Evolutionary conservation across 148 eudicot species (phyloP).

Genomic region (Fagopyrum homotropicum): DNA sequence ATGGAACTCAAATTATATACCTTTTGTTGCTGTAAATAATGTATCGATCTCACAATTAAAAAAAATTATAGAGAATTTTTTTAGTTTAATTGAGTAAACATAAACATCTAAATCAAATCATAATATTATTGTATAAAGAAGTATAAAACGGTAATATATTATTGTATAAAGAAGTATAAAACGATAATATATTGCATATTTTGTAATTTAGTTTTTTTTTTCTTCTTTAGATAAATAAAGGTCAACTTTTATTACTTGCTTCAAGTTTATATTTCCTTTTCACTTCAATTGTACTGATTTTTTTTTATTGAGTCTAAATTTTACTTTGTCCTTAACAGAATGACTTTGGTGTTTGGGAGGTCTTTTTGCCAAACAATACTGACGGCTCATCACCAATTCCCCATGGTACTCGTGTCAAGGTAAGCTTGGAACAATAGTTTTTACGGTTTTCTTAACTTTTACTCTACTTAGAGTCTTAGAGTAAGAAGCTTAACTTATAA

Average conservation of each 20-base stretch:
- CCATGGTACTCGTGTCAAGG: constrained; percentile 98
- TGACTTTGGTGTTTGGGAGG: constrained; percentile 97
- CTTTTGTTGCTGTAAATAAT: no score
- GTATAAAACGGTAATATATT: no score
- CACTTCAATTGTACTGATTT: not conserved
- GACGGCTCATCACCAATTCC: constrained; percentile 96
- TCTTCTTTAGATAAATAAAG: not conserved
- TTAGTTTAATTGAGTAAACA: no score
- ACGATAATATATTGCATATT: no score
- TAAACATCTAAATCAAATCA: no score
- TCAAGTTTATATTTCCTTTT: not conserved
- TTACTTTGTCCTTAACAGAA: constrained; percentile 43
- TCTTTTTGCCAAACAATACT: constrained; percentile 91
- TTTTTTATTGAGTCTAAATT: not conserved
- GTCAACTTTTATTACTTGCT: not conserved
- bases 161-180: no score
- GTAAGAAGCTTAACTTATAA: no score
- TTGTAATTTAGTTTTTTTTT: not conserved
- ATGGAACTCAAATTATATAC: no score
- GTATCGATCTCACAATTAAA: no score
- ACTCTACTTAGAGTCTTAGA: no score
- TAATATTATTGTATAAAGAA: no score
- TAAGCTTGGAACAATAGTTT: constrained; percentile 18
- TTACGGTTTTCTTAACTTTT: not conserved
- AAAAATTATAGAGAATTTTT: no score